Base-by-base conservation (phyloP, 78 protist genomes). In the Mantamonas sphyraenae region DNA sequence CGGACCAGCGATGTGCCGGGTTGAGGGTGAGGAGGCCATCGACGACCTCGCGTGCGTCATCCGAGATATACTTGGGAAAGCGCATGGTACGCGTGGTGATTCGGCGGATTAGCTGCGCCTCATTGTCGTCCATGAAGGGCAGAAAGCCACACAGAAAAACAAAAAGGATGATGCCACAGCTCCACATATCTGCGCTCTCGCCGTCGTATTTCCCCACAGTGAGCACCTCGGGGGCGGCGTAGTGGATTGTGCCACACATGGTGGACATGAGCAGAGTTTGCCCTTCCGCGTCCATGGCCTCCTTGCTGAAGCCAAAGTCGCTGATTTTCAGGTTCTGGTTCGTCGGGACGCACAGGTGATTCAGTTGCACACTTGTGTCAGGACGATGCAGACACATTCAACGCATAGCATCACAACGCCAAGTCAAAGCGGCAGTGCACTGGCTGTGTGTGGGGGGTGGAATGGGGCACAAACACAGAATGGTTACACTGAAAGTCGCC, bases 151-250 rank as follows among this genome's bases (percentile, higher is more conserved):
- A 56, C 31, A 85, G 56, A 47, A 80, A 5, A 9, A 80, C 84
- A 64, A 42, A 85, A 24, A 83, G 72, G 2, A 86, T 80, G 51
- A 83, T 77, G 0, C 91, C 91, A 45, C 77, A 31, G 31, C 73
- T 51, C 91, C 91, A 86, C 38, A 86, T 17, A 71, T 86, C 91
- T 2, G 89, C 87, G 47, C n/a, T n/a, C 62, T 28, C 4, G 39
- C 87, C 91, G 76, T 82, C 64, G 58, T 85, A 85, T 3, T 76
- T 83, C 12, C 35, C 24, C 50, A 2, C 4, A 17, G 22, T 16
- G 30, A 19, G 3, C 31, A 61, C 70, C 42, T 78, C 83, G 28
- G 83, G 83, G 47, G 83, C 83, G 19, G 47, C 68, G 55, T 78
- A 78, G 42, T 78, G 71, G 62, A 78, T 78, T 31, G 83, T 78